Conservation (phyloP, 441 rosid species). For the Populus tomentosa region DNA sequence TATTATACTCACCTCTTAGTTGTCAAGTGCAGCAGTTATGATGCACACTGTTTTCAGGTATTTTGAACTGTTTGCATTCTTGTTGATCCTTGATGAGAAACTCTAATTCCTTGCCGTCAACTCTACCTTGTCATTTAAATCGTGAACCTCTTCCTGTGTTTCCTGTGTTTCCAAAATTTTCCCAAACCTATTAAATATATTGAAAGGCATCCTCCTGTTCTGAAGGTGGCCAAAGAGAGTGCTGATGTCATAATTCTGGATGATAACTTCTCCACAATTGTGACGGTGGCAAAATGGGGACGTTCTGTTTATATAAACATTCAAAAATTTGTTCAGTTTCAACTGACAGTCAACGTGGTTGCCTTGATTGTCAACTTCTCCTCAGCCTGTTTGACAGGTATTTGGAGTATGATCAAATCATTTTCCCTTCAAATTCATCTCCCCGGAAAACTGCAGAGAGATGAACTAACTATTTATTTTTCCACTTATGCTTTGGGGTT, state of each 20-base stretch:
- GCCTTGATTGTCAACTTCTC: constrained; percentile 57
- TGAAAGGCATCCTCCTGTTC: background rate
- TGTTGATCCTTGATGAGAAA: background rate
- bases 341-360: constrained; percentile 54
- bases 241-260: constrained; percentile 57
- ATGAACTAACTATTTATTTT: background rate
- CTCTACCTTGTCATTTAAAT: background rate
- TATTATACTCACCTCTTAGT: background rate
- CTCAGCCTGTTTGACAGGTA: constrained; percentile 70
- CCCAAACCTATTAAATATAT: background rate
- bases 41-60: background rate
- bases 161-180: background rate
- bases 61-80: background rate
- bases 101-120: background rate
- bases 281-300: constrained; percentile 48
- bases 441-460: background rate
- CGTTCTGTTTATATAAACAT: constrained; percentile 57
- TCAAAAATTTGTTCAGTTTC: constrained; percentile 58
- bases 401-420: background rate
- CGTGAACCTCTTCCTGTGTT: no score
- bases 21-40: background rate
- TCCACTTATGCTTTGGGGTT: background rate
- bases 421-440: background rate
- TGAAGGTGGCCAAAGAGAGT: constrained; percentile 64
- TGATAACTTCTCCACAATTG: constrained; percentile 50